These are phyloP conservation scores for Wickerhamiella sorbophila DNA, from an alignment of 805 yeast species.

Conservation along the genomic window DNA sequence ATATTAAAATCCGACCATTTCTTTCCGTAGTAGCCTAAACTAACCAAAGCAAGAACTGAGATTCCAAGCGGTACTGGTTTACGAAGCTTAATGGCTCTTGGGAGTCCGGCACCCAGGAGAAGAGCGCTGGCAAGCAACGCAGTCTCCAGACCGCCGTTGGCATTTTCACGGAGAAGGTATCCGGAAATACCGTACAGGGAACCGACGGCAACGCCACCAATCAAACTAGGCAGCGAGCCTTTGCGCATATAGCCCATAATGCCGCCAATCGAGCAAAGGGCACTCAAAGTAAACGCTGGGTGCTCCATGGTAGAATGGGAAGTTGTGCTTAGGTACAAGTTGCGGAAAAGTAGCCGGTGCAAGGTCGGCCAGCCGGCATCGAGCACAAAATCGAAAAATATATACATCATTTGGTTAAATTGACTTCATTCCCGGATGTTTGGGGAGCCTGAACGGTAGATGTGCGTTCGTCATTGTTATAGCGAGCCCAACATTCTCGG, in stretches of 20 bases:
- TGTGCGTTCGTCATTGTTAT: constrained; percentile 39
- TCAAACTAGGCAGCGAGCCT: constrained; percentile 63
- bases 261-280: constrained; percentile 57
- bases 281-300: constrained; percentile 60
- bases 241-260: constrained; percentile 52
- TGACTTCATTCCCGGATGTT: constrained; percentile 7
- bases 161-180: constrained; percentile 55
- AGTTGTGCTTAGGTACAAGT: too few relatives aligned
- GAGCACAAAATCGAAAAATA: too few relatives aligned
- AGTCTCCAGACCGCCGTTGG: constrained; percentile 66
- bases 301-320: constrained; percentile 55
- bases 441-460: constrained; percentile 7
- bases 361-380: too few relatives aligned
- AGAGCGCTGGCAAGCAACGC: constrained; percentile 61
- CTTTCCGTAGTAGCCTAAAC: constrained; percentile 54
- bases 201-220: constrained; percentile 47
- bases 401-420: constrained; percentile 10
- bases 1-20: constrained; percentile 62
- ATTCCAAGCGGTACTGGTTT: constrained; percentile 67
- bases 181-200: constrained; percentile 31
- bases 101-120: constrained; percentile 56
- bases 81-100: constrained; percentile 46
- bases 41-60: constrained; percentile 45
- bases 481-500: constrained; percentile 45
- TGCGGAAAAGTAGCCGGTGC: too few relatives aligned